Percentiles rank a stretch among this genome's conserved stretches.
Evolutionary conservation across 768 basidiomycete species (phyloP).

Genomic region (Amanita subjunquillea): DNA sequence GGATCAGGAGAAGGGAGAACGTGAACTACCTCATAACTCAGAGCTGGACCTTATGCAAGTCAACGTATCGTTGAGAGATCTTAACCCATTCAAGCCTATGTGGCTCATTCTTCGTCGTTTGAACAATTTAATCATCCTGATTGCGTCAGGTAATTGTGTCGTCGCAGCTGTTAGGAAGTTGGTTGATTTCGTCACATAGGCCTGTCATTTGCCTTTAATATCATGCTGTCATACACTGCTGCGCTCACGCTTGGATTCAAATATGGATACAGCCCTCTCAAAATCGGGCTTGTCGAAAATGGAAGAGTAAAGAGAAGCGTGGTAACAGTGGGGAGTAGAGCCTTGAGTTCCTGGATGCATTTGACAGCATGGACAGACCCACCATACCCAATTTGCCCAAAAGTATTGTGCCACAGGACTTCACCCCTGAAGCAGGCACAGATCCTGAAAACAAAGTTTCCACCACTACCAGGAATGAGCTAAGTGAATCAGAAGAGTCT

Average conservation of each 20-base stretch:
- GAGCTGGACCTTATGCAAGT: slow-evolving; percentile 16
- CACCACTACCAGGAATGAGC: too few species aligned
- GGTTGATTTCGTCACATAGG: slow-evolving; percentile 25
- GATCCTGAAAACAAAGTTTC: too few species aligned
- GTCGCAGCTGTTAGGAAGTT: not conserved
- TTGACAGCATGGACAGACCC: too few species aligned
- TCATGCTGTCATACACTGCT: slow-evolving; percentile 64
- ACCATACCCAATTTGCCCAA: too few species aligned
- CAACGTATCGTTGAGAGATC: slow-evolving; percentile 51
- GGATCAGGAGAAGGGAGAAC: slow-evolving; percentile 8
- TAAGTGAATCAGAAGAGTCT: too few species aligned
- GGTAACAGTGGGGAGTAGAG: too few species aligned
- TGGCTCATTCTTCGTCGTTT: slow-evolving; percentile 41
- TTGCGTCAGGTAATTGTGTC: slow-evolving; percentile 43
- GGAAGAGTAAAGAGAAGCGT: too few species aligned
- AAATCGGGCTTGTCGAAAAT: slow-evolving; percentile 68
- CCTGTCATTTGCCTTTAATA: slow-evolving; percentile 60
- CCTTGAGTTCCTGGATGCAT: too few species aligned
- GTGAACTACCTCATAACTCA: not conserved
- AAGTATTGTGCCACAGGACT: too few species aligned
- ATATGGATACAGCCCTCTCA: slow-evolving; percentile 60
- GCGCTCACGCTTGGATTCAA: slow-evolving; percentile 53
- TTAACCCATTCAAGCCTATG: slow-evolving; percentile 69
- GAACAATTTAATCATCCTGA: slow-evolving; percentile 60
- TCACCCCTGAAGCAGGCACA: too few species aligned